phyloP scores from a whole-genome alignment of 495 filamentous ascomycete species.

The Daldinia grandis region DNA sequence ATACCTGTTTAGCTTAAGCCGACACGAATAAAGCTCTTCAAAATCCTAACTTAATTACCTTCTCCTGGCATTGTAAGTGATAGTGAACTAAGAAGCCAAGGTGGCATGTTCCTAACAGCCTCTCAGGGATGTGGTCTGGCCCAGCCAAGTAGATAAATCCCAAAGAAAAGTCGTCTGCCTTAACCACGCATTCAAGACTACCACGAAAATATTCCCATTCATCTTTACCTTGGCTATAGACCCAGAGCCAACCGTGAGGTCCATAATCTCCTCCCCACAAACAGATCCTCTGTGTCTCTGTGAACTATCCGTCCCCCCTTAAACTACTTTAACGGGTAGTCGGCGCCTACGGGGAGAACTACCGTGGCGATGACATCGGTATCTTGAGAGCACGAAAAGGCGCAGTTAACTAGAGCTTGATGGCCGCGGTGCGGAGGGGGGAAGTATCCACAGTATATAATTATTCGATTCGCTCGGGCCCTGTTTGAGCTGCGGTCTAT shows the following conservation, averaged over 20 bases:
- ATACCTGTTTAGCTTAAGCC: not conserved
- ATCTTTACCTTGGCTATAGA: not conserved
- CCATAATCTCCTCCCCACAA: not conserved
- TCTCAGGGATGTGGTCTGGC: not conserved
- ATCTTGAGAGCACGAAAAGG: not conserved
- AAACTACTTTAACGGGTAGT: not conserved
- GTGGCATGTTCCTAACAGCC: not conserved
- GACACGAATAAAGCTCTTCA: not conserved
- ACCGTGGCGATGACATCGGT: not conserved
- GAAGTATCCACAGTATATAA: not conserved
- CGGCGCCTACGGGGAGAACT: not conserved
- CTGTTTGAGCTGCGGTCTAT: not conserved
- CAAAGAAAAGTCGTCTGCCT: not conserved
- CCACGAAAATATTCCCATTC: not conserved
- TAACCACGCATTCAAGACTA: rapidly evolving
- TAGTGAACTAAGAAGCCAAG: not conserved
- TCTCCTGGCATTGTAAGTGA: not conserved
- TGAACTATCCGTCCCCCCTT: not conserved
- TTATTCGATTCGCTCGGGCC: not conserved
- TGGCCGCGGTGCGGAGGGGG: not conserved
- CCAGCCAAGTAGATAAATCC: not conserved
- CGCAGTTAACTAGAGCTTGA: not conserved
- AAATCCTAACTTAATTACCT: not conserved
- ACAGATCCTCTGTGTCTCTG: not conserved
- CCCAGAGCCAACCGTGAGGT: not conserved